phyloP scores from a whole-genome alignment of 306 rosid species.

The Herpetospermum pedunculosum region DNA sequence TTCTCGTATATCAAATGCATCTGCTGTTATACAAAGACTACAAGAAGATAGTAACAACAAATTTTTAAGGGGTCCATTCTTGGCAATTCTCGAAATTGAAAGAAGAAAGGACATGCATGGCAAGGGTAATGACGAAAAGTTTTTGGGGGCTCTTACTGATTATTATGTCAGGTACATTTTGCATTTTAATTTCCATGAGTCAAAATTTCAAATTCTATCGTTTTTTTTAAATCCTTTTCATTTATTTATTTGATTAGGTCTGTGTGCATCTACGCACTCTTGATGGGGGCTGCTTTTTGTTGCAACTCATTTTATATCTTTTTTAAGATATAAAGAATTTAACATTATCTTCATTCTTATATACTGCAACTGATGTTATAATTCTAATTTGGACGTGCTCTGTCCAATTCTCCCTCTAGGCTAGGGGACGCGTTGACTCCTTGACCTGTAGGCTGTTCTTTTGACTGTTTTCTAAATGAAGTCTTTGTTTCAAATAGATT shows the following conservation, averaged over 20 bases:
- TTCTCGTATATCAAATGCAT: slow-evolving; percentile 59
- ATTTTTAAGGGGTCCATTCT: slow-evolving; percentile 58
- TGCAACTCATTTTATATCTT: not conserved
- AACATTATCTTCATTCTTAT: not conserved
- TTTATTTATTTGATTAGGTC: not conserved
- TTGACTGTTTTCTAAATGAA: not conserved
- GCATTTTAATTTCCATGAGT: not conserved
- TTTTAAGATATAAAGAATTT: not conserved
- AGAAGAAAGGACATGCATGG: slow-evolving; percentile 63
- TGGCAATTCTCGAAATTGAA: slow-evolving; percentile 85
- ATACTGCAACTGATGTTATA: not conserved
- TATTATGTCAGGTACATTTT: slow-evolving; percentile 52
- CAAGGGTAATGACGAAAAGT: slow-evolving; percentile 42
- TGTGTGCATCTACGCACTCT: not conserved
- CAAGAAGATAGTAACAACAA: slow-evolving; percentile 31
- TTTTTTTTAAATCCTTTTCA: not conserved
- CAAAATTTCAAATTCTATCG: not conserved
- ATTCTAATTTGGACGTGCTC: not conserved
- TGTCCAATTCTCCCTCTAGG: not conserved
- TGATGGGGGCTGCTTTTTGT: not conserved
- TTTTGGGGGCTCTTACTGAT: slow-evolving; percentile 51
- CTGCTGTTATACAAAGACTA: slow-evolving; percentile 47
- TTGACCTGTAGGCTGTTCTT: not conserved
- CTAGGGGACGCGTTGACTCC: not conserved
- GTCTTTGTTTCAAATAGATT: not conserved